A percentile compares a stretch with the other conserved stretches of the same genome.
These are phyloP conservation scores for Thymus mandschuricus DNA, from an alignment of 257 asterid genomes.

Conservation along the genomic window DNA sequence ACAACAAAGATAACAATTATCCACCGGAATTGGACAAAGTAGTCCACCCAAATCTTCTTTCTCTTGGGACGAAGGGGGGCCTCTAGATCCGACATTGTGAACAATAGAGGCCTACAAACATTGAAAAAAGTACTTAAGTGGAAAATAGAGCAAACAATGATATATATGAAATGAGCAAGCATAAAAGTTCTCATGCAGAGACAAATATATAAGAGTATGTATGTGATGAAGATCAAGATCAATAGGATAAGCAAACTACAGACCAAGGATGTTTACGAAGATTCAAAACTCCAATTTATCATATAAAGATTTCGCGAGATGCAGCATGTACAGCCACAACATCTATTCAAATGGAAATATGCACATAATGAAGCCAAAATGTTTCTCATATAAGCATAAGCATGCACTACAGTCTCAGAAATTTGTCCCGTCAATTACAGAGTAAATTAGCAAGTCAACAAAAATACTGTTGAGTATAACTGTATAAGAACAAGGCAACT, in stretches of 20 bases:
- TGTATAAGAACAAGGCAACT: too few species aligned
- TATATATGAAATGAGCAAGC: neutral
- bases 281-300: neutral
- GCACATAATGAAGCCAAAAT: neutral
- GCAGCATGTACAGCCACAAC: neutral
- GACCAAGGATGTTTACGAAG: neutral
- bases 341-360: constrained; percentile 6
- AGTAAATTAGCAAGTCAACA: neutral
- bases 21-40: constrained; percentile 87
- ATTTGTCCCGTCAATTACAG: neutral
- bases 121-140: constrained; percentile 12
- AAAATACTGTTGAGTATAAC: neutral
- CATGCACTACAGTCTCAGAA: neutral
- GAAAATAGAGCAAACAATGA: constrained; percentile 11
- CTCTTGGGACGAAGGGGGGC: constrained; percentile 95
- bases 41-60: constrained; percentile 84
- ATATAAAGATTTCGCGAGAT: neutral
- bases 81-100: constrained; percentile 82
- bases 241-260: neutral
- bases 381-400: neutral
- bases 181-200: neutral
- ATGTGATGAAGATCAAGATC: neutral
- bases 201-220: neutral
- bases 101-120: constrained; percentile 39
- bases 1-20: constrained; percentile 83